Percentiles rank a stretch among this genome's conserved stretches.
These are phyloP conservation scores for Pichia cabralensis DNA, from an alignment of 805 yeast species.

Conservation along the genomic window DNA sequence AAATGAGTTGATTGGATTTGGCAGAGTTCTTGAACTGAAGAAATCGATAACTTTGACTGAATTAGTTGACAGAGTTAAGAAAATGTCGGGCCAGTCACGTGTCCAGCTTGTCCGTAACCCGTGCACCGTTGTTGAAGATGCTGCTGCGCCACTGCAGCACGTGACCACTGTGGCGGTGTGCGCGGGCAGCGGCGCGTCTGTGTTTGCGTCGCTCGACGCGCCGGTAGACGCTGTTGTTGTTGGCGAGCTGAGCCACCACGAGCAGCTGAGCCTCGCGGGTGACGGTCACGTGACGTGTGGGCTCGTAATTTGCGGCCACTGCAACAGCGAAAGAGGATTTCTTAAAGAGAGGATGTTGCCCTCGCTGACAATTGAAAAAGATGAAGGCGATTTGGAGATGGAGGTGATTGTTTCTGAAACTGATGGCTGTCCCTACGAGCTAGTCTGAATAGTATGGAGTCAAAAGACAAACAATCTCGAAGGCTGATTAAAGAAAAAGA, in stretches of 20 bases:
- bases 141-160: too few relatives aligned
- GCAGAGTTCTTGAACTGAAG: slow-evolving; percentile 33
- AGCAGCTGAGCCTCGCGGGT: slow-evolving; percentile 63
- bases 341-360: slow-evolving; percentile 36
- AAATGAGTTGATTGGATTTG: too few relatives aligned
- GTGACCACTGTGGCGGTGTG: slow-evolving; percentile 57
- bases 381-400: too few relatives aligned
- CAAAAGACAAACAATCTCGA: too few relatives aligned
- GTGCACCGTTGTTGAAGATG: too few relatives aligned
- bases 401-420: background rate
- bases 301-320: slow-evolving; percentile 78
- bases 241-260: slow-evolving; percentile 95
- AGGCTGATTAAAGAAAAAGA: too few relatives aligned
- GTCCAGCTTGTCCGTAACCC: too few relatives aligned
- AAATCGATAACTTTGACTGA: too few relatives aligned
- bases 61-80: too few relatives aligned
- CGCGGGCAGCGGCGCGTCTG: slow-evolving; percentile 90
- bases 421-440: background rate
- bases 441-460: background rate
- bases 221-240: slow-evolving; percentile 79
- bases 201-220: slow-evolving; percentile 47
- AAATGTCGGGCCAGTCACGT: too few relatives aligned
- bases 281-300: slow-evolving; percentile 57
- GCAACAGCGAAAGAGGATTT: slow-evolving; percentile 89
- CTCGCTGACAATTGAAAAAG: too few relatives aligned